Conservation (phyloP, 164 flowering plant genomes). For the Hamamelis virginiana region DNA sequence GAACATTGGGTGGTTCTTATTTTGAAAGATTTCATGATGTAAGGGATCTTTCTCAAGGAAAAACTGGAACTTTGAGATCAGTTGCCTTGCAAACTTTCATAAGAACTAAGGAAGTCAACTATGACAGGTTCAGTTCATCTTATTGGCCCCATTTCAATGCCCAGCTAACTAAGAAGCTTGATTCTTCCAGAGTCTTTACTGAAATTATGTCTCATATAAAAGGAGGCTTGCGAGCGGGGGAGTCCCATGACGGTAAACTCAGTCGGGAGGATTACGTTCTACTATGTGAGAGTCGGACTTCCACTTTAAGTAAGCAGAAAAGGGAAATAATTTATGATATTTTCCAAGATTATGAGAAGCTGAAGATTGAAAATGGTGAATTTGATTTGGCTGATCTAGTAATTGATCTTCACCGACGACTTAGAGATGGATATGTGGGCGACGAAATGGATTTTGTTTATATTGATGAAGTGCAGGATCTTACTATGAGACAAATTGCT, state of each 20-base stretch:
- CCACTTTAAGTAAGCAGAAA: slow-evolving; percentile 35
- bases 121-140: slow-evolving; percentile 42
- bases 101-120: slow-evolving; percentile 54
- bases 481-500: slow-evolving; percentile 73
- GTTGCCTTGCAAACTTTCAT: slow-evolving; percentile 44
- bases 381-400: slow-evolving; percentile 80
- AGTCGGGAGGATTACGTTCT: slow-evolving; percentile 42
- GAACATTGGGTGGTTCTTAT: slow-evolving; percentile 53
- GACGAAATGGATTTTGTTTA: slow-evolving; percentile 65
- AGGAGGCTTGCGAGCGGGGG: slow-evolving; percentile 46
- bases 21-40: slow-evolving; percentile 49
- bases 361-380: slow-evolving; percentile 50
- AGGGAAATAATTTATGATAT: slow-evolving; percentile 58
- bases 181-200: slow-evolving; percentile 62
- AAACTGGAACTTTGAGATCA: slow-evolving; percentile 30
- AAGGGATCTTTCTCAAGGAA: slow-evolving; percentile 18
- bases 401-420: slow-evolving; percentile 57
- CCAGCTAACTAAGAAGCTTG: slow-evolving; percentile 50
- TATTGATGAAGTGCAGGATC: slow-evolving; percentile 87
- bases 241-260: slow-evolving; percentile 34
- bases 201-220: slow-evolving; percentile 80
- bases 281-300: slow-evolving; percentile 46
- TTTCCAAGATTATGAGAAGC: slow-evolving; percentile 60
- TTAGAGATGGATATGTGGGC: slow-evolving; percentile 38
- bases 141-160: slow-evolving; percentile 81